Conservation (phyloP, 169 alveolate genomes). For the Hepatocystis sp. region DNA sequence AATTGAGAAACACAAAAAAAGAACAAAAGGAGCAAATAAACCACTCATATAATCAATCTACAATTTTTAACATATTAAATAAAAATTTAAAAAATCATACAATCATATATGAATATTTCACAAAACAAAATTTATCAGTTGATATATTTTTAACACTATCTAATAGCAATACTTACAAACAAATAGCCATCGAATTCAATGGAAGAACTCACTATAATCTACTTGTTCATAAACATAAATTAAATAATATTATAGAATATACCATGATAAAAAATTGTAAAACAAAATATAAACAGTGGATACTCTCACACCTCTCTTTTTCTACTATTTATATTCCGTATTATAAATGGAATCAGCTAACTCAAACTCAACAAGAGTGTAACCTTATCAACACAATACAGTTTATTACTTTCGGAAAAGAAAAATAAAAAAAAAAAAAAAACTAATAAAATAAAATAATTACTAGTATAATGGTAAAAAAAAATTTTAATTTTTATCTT, state of each 20-base stretch:
- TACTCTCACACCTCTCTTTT: slow-evolving; percentile 15
- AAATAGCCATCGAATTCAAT: slow-evolving; percentile 49
- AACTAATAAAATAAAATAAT: too few relatives aligned
- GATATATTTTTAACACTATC: slow-evolving; percentile 20
- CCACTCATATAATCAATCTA: slow-evolving; percentile 18
- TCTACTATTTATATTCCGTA: slow-evolving; percentile 29
- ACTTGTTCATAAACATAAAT: background rate
- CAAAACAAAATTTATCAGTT: slow-evolving; percentile 12
- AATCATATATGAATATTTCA: slow-evolving; percentile 29
- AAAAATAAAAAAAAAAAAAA: too few relatives aligned
- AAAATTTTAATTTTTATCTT: background rate
- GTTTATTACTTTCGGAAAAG: too few relatives aligned
- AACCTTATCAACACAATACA: slow-evolving; percentile 9
- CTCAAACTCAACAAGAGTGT: slow-evolving; percentile 13
- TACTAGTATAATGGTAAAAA: background rate
- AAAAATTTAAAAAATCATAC: slow-evolving; percentile 1
- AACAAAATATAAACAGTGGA: slow-evolving; percentile 54
- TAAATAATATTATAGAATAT: background rate
- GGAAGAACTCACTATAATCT: slow-evolving; percentile 67
- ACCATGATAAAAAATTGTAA: slow-evolving; percentile 30
- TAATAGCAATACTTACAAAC: slow-evolving; percentile 13
- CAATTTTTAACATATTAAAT: slow-evolving; percentile 21
- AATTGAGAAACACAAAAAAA: background rate
- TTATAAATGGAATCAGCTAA: slow-evolving; percentile 41
- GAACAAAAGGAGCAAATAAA: too few relatives aligned